Evolutionary conservation across 306 rosid genomes (phyloP).

Genomic region (Trifolium fragiferum): DNA sequence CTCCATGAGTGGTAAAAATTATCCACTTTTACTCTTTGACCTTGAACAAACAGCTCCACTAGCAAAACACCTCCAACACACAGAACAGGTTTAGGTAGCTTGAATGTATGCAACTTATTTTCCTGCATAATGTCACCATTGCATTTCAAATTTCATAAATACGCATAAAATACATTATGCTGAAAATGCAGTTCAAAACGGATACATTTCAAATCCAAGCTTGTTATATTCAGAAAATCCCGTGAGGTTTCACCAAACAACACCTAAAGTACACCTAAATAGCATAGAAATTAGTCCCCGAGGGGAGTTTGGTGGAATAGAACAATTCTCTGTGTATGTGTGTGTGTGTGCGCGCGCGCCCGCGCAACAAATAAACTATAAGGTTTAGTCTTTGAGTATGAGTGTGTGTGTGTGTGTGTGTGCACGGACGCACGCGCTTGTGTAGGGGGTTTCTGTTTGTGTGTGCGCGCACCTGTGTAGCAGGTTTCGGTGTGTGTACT

Average conservation of each 20-base stretch:
- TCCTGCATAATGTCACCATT: conserved; percentile 48
- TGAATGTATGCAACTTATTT: conserved; percentile 55
- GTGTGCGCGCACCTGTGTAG: too few relatives aligned
- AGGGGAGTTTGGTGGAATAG: neutral
- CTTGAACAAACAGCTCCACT: conserved; percentile 72
- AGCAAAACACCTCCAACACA: conserved; percentile 64
- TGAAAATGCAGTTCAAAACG: conserved; percentile 16
- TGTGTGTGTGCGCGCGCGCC: neutral
- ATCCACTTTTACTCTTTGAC: conserved; percentile 57
- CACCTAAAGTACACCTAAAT: neutral
- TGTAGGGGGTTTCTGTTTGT: too few relatives aligned
- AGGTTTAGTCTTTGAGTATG: neutral
- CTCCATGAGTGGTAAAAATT: conserved; percentile 46
- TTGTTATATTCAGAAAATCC: conserved; percentile 31
- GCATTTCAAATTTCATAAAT: conserved; percentile 22
- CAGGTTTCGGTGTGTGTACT: too few relatives aligned
- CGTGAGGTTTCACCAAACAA: neutral
- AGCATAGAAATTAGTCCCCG: neutral
- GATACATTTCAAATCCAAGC: conserved; percentile 3
- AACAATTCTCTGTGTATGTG: neutral
- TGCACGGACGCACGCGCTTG: too few relatives aligned
- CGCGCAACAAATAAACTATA: neutral
- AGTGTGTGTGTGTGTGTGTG: too few relatives aligned
- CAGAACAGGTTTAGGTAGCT: conserved; percentile 70
- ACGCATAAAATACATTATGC: neutral